These are phyloP conservation scores for Geotrichum klebahnii DNA, from an alignment of 1,139 yeast genomes.

Conservation along the genomic window DNA sequence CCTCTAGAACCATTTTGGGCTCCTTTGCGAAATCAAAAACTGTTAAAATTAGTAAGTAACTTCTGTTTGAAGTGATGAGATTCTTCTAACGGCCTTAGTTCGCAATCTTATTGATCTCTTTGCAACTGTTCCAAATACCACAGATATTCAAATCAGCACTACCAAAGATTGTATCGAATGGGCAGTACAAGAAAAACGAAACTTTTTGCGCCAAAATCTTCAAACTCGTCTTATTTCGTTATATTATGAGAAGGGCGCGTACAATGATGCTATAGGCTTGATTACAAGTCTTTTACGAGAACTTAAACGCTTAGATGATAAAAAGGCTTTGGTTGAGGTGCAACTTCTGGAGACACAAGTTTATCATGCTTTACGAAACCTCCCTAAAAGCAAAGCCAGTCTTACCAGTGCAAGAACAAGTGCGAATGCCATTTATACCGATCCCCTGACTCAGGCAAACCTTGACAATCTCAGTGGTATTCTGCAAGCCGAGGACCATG, in stretches of 20 bases:
- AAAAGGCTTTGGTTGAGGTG: slow-evolving; percentile 90
- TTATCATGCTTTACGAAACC: slow-evolving; percentile 85
- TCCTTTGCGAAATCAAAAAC: slow-evolving; percentile 89
- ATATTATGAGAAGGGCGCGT: slow-evolving; percentile 60
- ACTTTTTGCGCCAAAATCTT: slow-evolving; percentile 82
- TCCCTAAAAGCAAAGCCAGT: slow-evolving; percentile 90
- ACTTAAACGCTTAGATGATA: slow-evolving; percentile 91
- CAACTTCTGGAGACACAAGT: slow-evolving; percentile 87
- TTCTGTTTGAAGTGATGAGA: slow-evolving; percentile 73
- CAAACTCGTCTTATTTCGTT: slow-evolving; percentile 79
- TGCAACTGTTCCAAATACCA: slow-evolving; percentile 61
- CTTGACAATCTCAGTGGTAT: slow-evolving; percentile 94
- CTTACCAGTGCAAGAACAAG: slow-evolving; percentile 94
- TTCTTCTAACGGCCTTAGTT: slow-evolving; percentile 59
- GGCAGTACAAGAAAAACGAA: slow-evolving; percentile 78
- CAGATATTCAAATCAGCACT: slow-evolving; percentile 68
- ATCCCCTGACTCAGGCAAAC: slow-evolving; percentile 91
- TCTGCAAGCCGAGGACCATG: slow-evolving; percentile 93
- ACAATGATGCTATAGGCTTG: slow-evolving; percentile 67
- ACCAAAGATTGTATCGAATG: slow-evolving; percentile 81
- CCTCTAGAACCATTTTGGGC: slow-evolving; percentile 64
- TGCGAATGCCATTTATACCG: slow-evolving; percentile 92
- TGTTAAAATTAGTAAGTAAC: slow-evolving; percentile 63
- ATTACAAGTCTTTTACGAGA: slow-evolving; percentile 72
- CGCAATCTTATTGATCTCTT: slow-evolving; percentile 66